These are phyloP conservation scores for Starmera caribaea DNA, from an alignment of 805 yeast genomes.

Conservation along the genomic window DNA sequence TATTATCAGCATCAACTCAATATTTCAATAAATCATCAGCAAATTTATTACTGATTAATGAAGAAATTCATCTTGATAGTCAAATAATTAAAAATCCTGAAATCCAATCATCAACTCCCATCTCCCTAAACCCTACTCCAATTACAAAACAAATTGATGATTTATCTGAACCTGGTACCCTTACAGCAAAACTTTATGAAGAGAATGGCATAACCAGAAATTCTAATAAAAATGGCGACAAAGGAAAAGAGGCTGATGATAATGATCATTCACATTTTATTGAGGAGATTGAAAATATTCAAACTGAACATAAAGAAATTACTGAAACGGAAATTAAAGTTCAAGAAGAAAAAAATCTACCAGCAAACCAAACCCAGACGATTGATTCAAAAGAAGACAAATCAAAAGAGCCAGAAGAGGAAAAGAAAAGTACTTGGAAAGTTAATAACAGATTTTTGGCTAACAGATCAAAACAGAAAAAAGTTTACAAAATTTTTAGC, in stretches of 20 bases:
- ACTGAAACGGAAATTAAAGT: background rate
- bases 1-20: too few relatives aligned
- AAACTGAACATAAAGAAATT: too few relatives aligned
- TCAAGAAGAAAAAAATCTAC: background rate
- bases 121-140: too few relatives aligned
- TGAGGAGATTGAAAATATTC: background rate
- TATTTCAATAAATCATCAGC: too few relatives aligned
- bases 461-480: slow-evolving; percentile 3
- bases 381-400: background rate
- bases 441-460: slow-evolving; percentile 8
- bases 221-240: too few relatives aligned
- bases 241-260: background rate
- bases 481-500: slow-evolving; percentile 12
- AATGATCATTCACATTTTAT: background rate
- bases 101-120: too few relatives aligned
- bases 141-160: background rate
- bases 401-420: background rate
- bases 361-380: background rate
- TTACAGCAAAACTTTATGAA: slow-evolving; percentile 2
- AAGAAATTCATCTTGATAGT: too few relatives aligned
- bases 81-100: too few relatives aligned
- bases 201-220: background rate
- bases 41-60: too few relatives aligned
- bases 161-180: slow-evolving; percentile 1
- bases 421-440: slow-evolving; percentile 1